A percentile compares a stretch with the other conserved stretches of the same genome.
Evolutionary conservation across 371 early-diverging fungal genomes (phyloP).

Genomic region (Mortierella polycephala): DNA sequence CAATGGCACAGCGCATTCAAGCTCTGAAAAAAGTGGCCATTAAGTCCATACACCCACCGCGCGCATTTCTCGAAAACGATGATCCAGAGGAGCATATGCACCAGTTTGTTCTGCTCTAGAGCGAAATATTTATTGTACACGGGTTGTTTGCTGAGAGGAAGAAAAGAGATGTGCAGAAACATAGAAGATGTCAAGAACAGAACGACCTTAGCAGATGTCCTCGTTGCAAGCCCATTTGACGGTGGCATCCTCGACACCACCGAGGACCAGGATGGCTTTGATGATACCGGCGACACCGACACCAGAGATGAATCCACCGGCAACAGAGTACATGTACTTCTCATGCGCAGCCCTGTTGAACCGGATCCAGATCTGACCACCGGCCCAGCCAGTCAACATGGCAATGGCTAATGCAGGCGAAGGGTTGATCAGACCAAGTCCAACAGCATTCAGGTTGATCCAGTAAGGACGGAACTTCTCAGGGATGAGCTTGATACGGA

Average conservation of each 20-base stretch:
- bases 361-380: constrained; percentile 65
- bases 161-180: no score
- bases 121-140: no score
- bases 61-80: no score
- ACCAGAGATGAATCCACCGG: constrained; percentile 71
- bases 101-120: no score
- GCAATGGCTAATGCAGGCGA: constrained; percentile 66
- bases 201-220: constrained; percentile 24
- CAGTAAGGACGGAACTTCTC: constrained; percentile 62
- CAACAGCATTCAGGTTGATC: constrained; percentile 75
- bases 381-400: constrained; percentile 71
- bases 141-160: neutral
- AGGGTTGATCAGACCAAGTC: constrained; percentile 76
- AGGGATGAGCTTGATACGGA: constrained; percentile 66
- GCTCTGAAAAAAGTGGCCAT: no score
- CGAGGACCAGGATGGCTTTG: constrained; percentile 67
- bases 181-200: neutral
- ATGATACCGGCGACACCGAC: constrained; percentile 78
- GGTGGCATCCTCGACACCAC: constrained; percentile 17
- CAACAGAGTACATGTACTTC: constrained; percentile 67
- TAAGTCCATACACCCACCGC: no score
- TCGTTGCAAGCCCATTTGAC: constrained; percentile 30
- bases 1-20: no score
- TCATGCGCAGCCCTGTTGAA: constrained; percentile 55
- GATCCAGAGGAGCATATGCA: no score